Base-by-base conservation (phyloP, 805 yeast species). In the Candida hungchunana region DNA sequence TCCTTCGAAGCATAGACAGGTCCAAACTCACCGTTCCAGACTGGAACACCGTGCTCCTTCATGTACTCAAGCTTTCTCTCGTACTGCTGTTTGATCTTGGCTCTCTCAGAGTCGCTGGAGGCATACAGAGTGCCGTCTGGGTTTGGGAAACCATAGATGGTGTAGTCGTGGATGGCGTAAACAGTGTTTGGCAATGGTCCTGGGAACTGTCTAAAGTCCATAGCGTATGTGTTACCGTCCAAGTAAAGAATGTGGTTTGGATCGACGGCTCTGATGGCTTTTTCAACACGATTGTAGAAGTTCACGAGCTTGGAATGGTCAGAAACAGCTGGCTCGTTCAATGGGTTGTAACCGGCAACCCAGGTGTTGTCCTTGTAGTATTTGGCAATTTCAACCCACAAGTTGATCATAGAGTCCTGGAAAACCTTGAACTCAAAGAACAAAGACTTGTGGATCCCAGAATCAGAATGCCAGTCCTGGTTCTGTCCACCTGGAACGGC, bases 21-120 rank as follows among this genome's bases (percentile, higher is more conserved):
- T 18, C 77, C 73, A 48, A 71, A 68, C 53, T 71, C 73, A 24
- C 77, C 76, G 49, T 71, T 71, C 77, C 77, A 71, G 14, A 71
- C 73, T 5, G 77, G 75, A 9, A 69, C 72, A 9, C 60, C 47
- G 39, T 57, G 48, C 28, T 60, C 43, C 32, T 42, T 46, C 66
- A 67, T 66, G 51, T 59, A 67, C 44, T 67, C 69, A 37, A 70
- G 48, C 48, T 71, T 71, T 36, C 75, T 53, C 33, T 63, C 56
- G 44, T 65, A 71, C 45, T 62, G 70, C 18, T 39, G 40, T 39
- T 57, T 48, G 37, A 71, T 46, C 48, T 62, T 65, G 19, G 40
- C 55, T 33, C 49, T 53, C 46, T 71, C 64, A 16, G 50, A 66
- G 1, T 40, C 57, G 7, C 62, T 44, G 16, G 71, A 67, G 15